These are phyloP conservation scores for Avena insularis DNA, from an alignment of 176 grass and related monocot species.

Conservation along the genomic window DNA sequence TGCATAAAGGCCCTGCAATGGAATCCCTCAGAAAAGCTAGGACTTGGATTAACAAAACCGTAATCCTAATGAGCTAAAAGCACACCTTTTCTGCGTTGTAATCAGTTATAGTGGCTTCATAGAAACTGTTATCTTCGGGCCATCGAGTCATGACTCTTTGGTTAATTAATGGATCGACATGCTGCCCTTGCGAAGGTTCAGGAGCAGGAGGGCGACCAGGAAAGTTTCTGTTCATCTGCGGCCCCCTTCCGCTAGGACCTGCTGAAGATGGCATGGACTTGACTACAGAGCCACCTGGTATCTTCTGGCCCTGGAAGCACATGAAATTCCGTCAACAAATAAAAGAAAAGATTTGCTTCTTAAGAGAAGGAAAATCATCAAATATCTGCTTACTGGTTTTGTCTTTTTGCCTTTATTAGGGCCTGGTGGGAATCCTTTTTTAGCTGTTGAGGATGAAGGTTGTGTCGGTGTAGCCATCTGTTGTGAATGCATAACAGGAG, in stretches of 20 bases:
- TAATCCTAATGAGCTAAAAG: constrained; percentile 39
- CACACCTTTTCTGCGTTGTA: constrained; percentile 62
- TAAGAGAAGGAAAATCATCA: neutral
- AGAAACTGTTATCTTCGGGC: constrained; percentile 91
- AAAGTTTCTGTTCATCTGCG: constrained; percentile 67
- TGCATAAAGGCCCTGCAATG: constrained; percentile 68
- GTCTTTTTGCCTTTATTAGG: constrained; percentile 86
- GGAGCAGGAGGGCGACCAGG: constrained; percentile 54
- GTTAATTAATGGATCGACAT: constrained; percentile 63
- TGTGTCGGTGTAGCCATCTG: constrained; percentile 59
- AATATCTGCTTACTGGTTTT: constrained; percentile 68
- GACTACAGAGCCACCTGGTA: constrained; percentile 59
- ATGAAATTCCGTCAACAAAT: constrained; percentile 34
- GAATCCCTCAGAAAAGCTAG: constrained; percentile 46
- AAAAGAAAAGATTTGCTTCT: neutral
- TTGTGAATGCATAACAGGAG: constrained; percentile 70
- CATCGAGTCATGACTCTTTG: constrained; percentile 80
- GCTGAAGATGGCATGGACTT: constrained; percentile 73
- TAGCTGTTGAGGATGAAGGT: constrained; percentile 73
- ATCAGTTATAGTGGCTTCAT: constrained; percentile 85
- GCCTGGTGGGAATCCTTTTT: constrained; percentile 63
- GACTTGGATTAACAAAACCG: constrained; percentile 45
- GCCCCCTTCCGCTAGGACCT: constrained; percentile 83
- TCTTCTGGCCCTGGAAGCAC: constrained; percentile 69
- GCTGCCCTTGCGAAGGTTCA: constrained; percentile 55